These are phyloP conservation scores for Cercospora sesami DNA, from an alignment of 2,329 filamentous ascomycete species.

Conservation along the genomic window DNA sequence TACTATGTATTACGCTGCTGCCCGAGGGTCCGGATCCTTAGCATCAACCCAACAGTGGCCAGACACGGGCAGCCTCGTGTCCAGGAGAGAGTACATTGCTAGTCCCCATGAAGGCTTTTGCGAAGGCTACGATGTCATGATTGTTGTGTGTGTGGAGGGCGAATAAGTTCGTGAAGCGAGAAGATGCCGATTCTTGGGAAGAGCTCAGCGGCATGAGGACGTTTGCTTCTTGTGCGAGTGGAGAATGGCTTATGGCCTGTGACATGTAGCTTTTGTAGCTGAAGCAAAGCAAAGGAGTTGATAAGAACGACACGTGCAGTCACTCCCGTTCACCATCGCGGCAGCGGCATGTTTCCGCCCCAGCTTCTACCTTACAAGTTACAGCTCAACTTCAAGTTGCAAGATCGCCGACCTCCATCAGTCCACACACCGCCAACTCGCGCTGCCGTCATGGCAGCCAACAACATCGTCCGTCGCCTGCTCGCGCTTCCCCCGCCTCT, in stretches of 20 bases:
- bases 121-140: constrained; percentile 17
- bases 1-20: background rate
- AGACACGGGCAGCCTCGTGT: background rate
- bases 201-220: background rate
- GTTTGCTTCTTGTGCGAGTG: background rate
- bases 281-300: background rate
- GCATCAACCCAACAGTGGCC: background rate
- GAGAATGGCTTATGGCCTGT: background rate
- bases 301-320: background rate
- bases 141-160: background rate
- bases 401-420: background rate
- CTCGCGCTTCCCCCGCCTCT: constrained; percentile 16
- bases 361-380: background rate
- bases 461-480: constrained; percentile 8
- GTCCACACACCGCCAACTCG: background rate
- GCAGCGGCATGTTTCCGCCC: constrained; percentile 1
- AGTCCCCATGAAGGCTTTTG: constrained; percentile 7
- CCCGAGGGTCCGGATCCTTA: background rate
- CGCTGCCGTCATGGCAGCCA: constrained; percentile 11
- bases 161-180: background rate
- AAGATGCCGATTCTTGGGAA: background rate
- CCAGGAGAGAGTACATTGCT: background rate
- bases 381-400: background rate
- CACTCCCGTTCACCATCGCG: background rate
- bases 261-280: background rate